Evolutionary conservation across 2,329 filamentous ascomycete species (phyloP), one percentile per base, ranked within the genome.

Genomic region (Coccinonectria pachysandricola): DNA sequence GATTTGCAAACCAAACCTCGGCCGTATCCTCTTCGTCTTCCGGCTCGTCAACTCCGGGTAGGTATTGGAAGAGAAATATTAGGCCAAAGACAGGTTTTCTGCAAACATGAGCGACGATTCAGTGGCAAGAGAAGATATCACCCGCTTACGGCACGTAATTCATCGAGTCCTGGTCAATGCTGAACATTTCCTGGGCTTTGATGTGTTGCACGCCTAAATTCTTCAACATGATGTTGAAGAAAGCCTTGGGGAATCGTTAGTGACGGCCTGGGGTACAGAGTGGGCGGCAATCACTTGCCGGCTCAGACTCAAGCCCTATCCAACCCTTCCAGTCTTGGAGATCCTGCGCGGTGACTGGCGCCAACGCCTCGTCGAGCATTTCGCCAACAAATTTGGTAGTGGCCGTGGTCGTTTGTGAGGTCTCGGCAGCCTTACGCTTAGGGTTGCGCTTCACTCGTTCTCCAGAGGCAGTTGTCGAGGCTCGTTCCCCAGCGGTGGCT

Each of bases 1-100:
- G 88, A 46, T 95, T 95, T 15, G 87, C 86, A 52, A 95, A 96
- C 88, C 91, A 98, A 11, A 96, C 60, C 3, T 71, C 59, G 22
- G 58, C 61, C 35, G 68, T 62, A 30, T 64, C 45, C 60, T 71
- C 45, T 59, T 70, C 40, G 52, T 73, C 65, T n/a, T 67, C 63
- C 16, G 71, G 54, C 26, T 60, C 51, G 19, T 61, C 59, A 5
- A 64, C 55, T 4, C 63, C 68, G 15, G 70, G 65, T 41, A 74
- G 46, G 37, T 70, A 94, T 32, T 79, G 72, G 44, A 85, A 94
- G 2, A 94, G 68, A 37, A 96, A 91, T 25, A 98, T 80, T n/a
- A 96, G 59, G 3, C 88, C 88, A 43, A 84, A 75, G 3, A 91
- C 68, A 2, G 82, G 81, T 42, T 79, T 71, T 5, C 78, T 82